phyloP scores from a whole-genome alignment of 1,139 yeast species.

The Martiniozyma asiatica region DNA sequence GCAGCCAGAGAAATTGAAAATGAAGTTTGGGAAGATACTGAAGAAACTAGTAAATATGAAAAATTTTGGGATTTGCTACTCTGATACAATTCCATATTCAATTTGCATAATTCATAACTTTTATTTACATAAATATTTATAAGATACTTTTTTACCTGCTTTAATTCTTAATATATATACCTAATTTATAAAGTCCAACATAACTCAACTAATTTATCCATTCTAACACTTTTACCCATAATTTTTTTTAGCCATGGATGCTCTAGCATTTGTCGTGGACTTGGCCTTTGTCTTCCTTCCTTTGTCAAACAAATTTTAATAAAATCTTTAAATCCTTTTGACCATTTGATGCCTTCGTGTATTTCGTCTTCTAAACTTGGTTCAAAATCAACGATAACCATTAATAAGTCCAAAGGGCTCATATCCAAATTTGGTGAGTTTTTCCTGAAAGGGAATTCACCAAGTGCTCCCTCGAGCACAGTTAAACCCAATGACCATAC shows the following conservation, averaged over 20 bases:
- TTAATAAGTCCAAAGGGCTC: slow-evolving; percentile 77
- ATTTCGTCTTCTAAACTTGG: slow-evolving; percentile 74
- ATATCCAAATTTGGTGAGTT: slow-evolving; percentile 25
- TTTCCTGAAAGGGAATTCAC: slow-evolving; percentile 57
- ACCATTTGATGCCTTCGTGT: slow-evolving; percentile 67
- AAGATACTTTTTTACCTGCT: too few relatives aligned
- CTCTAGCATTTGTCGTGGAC: slow-evolving; percentile 81
- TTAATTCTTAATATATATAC: too few relatives aligned
- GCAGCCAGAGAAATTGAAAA: slow-evolving; percentile 12
- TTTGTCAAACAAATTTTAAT: slow-evolving; percentile 72
- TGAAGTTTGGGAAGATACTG: slow-evolving; percentile 15
- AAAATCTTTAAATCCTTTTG: slow-evolving; percentile 71
- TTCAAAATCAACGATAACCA: slow-evolving; percentile 70
- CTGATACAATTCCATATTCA: slow-evolving; percentile 1
- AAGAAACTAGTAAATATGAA: slow-evolving; percentile 5
- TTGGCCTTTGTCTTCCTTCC: slow-evolving; percentile 69
- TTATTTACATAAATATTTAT: too few relatives aligned
- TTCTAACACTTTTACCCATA: slow-evolving; percentile 55
- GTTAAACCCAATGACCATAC: slow-evolving; percentile 95
- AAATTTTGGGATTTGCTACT: slow-evolving; percentile 11
- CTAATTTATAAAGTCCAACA: slow-evolving; percentile 58
- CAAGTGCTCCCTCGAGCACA: slow-evolving; percentile 81
- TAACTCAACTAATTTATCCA: slow-evolving; percentile 74
- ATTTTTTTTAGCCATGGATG: slow-evolving; percentile 90
- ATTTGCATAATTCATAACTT: too few relatives aligned